Conservation (phyloP, 257 asterid species). For the Haberlea rhodopensis region DNA sequence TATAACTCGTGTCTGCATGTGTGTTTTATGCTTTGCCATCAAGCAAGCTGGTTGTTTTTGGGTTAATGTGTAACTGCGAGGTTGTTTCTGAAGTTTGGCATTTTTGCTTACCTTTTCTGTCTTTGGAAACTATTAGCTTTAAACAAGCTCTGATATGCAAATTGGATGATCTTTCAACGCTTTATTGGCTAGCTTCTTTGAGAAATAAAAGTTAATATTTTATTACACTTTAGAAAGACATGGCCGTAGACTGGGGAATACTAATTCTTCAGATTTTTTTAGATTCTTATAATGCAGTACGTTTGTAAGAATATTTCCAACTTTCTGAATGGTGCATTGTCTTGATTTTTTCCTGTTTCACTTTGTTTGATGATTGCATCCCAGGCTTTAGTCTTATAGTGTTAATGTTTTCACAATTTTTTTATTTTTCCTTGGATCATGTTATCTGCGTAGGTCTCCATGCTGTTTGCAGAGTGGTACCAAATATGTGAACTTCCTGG, state of each 20-base stretch:
- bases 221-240: neutral
- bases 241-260: neutral
- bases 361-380: too few species aligned
- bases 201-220: neutral
- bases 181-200: neutral
- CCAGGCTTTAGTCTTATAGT: neutral
- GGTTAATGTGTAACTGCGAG: neutral
- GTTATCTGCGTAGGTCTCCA: slow-evolving; percentile 49
- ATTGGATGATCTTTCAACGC: neutral
- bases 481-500: slow-evolving; percentile 84
- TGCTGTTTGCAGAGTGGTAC: slow-evolving; percentile 82
- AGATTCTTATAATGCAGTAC: neutral
- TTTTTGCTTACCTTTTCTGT: neutral
- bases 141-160: neutral
- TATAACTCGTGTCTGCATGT: neutral
- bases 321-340: neutral
- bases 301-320: neutral
- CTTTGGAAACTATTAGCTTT: neutral
- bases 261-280: neutral
- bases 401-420: neutral
- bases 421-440: slow-evolving; percentile 11
- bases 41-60: neutral
- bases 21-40: neutral
- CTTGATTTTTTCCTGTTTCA: too few species aligned
- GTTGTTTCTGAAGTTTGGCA: neutral